A percentile compares a stretch with the other conserved stretches of the same genome.
phyloP scores from a whole-genome alignment of 441 rosid species.

The Syzygium syzygioides region DNA sequence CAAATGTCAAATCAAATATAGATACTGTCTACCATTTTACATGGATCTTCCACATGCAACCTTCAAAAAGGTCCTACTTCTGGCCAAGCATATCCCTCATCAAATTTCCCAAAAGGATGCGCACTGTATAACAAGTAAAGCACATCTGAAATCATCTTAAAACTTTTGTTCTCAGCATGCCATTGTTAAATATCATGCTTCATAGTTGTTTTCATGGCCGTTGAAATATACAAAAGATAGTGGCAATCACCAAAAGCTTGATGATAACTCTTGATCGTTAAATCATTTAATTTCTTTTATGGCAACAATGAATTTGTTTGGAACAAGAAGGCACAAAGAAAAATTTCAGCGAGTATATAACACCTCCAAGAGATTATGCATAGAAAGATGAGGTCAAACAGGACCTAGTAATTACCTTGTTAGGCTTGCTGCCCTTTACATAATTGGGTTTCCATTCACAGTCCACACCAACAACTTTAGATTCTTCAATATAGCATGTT shows the following conservation, averaged over 20 bases:
- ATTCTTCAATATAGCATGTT: constrained; percentile 47
- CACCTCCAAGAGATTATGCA: neutral
- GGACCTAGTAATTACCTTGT: constrained; percentile 40
- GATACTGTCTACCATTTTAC: no score
- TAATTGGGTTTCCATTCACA: constrained; percentile 97
- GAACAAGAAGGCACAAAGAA: neutral
- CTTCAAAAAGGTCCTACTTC: neutral
- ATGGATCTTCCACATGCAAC: neutral
- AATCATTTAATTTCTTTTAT: neutral
- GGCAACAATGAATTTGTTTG: neutral
- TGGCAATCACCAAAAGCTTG: neutral
- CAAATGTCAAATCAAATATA: no score
- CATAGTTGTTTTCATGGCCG: neutral
- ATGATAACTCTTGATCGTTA: neutral
- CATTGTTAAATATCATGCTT: neutral
- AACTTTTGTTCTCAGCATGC: neutral
- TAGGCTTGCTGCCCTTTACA: constrained; percentile 63
- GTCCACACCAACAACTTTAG: constrained; percentile 81
- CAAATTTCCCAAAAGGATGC: neutral
- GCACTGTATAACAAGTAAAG: neutral
- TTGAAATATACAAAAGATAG: neutral
- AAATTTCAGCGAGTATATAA: neutral
- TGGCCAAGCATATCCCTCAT: neutral
- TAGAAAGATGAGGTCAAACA: neutral
- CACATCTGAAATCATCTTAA: neutral